These are phyloP conservation scores for Penicillium corylophilum DNA, from an alignment of 2,329 filamentous ascomycete species.

Conservation along the genomic window DNA sequence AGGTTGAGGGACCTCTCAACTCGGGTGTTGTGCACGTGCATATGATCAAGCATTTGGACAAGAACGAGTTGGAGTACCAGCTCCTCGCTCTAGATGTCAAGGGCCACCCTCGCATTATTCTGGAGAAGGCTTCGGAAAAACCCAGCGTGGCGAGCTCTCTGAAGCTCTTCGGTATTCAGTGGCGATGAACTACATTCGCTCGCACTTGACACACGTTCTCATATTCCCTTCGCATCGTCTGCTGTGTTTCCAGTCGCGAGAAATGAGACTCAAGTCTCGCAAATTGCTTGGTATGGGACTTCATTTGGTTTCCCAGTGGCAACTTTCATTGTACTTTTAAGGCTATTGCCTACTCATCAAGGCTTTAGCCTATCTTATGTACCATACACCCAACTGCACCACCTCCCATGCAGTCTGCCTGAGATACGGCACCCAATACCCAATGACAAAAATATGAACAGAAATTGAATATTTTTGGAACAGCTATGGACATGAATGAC, in stretches of 20 bases:
- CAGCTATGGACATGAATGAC: conserved; percentile 21
- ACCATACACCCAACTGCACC: conserved; percentile 12
- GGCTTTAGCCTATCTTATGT: conserved; percentile 14
- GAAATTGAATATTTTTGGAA: conserved; percentile 9
- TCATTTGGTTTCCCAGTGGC: not conserved
- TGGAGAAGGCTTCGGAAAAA: conserved; percentile 46
- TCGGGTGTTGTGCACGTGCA: conserved; percentile 74
- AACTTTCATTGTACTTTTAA: conserved; percentile 14
- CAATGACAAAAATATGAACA: not conserved
- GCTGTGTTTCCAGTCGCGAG: not conserved
- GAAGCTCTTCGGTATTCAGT: conserved; percentile 52
- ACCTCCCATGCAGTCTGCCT: not conserved
- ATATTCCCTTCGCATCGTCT: not conserved
- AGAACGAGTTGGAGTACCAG: conserved; percentile 72
- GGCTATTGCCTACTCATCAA: conserved; percentile 1
- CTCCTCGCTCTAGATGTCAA: conserved; percentile 77
- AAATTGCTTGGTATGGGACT: not conserved
- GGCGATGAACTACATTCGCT: conserved; percentile 32
- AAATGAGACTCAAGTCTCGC: not conserved
- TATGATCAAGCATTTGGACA: conserved; percentile 66
- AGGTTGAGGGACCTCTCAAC: conserved; percentile 75
- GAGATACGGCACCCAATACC: conserved; percentile 1
- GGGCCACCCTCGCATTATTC: conserved; percentile 53
- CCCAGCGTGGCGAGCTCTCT: conserved; percentile 44
- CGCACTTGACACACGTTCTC: conserved; percentile 3